These are phyloP conservation scores for Cadophora sp. DNA, from an alignment of 2,329 filamentous ascomycete genomes.

Conservation along the genomic window DNA sequence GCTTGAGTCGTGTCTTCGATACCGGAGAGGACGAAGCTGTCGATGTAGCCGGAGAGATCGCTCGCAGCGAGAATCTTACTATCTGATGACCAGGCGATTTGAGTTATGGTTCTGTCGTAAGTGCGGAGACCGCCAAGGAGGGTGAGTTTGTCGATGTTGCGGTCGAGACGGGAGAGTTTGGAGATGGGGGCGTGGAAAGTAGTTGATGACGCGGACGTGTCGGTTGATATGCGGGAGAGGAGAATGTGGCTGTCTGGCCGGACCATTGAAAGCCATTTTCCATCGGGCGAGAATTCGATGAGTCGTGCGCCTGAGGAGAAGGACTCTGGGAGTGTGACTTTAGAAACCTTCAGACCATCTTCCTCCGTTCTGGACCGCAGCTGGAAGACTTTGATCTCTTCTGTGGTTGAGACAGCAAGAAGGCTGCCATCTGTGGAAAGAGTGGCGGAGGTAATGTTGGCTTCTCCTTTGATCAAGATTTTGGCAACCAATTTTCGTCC, in stretches of 20 bases:
- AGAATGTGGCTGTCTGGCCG: constrained; percentile 66
- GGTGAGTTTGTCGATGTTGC: constrained; percentile 60
- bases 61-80: constrained; percentile 79
- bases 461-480: constrained; percentile 74
- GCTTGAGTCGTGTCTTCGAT: constrained; percentile 56
- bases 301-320: constrained; percentile 71
- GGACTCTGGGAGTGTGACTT: constrained; percentile 67
- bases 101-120: constrained; percentile 79
- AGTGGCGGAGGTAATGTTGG: constrained; percentile 78
- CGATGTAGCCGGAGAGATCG: constrained; percentile 84
- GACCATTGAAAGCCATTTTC: constrained; percentile 71
- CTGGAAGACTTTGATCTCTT: constrained; percentile 79
- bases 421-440: constrained; percentile 76
- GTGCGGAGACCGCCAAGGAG: constrained; percentile 71
- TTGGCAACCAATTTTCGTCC: constrained; percentile 73
- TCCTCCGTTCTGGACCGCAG: constrained; percentile 61
- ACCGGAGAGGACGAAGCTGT: constrained; percentile 80
- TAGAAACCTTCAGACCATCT: constrained; percentile 72
- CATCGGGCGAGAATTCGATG: constrained; percentile 73
- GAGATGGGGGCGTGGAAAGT: constrained; percentile 52
- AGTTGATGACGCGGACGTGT: constrained; percentile 47
- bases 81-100: constrained; percentile 79
- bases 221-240: constrained; percentile 54
- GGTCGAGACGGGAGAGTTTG: constrained; percentile 59
- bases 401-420: constrained; percentile 77